Evolutionary conservation across 2,329 filamentous ascomycete species (phyloP), one percentile per base, ranked within the genome.

Genomic region (Purpureocillium lavendulum): DNA sequence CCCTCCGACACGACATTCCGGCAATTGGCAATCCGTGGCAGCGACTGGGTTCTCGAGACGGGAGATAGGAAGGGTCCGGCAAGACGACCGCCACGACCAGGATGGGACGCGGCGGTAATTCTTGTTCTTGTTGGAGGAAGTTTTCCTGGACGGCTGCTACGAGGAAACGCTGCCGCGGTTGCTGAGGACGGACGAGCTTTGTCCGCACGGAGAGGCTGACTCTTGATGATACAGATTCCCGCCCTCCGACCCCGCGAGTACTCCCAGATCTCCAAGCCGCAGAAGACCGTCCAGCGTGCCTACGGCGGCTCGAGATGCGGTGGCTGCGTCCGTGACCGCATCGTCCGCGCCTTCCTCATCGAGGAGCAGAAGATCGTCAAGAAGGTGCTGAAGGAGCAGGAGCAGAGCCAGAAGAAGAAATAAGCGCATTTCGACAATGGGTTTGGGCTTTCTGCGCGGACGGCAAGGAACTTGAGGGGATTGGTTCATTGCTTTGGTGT

Each of bases 341-440:
- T 98, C 57, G 87, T 96, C 58, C 87, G 92, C 59, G 92, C 92
- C 51, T 98, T 98, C 84, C 75, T 98, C 69, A 97, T 98, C 55
- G 94, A 98, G 79, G 92, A 98, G 82, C 92, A 98, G 80, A 98
- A 98, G 87, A 97, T 98, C 61, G 92, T 98, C 73, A 98, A 98
- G 88, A 98, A 98, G 87, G 92, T 98, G 61, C 81, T 97, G 68
- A 96, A 96, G 85, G 90, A 97, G 80, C 87, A 94, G 75, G 84
- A 87, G 77, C 84, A 69, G 62, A 65, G 71, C 61, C 67, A 73
- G 59, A 80, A 75, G 70, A 80, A 79, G 75, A 80, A 80, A 73
- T 80, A 85, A 79, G 75, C 52, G 71, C 39, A 40, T 49, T 51
- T 51, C 41, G 40, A 51, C 46, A 49, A 49, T 46, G 44, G 51